Percentiles rank a stretch among this genome's conserved stretches.
Conservation (phyloP, 2,329 filamentous ascomycete species). For the Chlorencoelia australis region DNA sequence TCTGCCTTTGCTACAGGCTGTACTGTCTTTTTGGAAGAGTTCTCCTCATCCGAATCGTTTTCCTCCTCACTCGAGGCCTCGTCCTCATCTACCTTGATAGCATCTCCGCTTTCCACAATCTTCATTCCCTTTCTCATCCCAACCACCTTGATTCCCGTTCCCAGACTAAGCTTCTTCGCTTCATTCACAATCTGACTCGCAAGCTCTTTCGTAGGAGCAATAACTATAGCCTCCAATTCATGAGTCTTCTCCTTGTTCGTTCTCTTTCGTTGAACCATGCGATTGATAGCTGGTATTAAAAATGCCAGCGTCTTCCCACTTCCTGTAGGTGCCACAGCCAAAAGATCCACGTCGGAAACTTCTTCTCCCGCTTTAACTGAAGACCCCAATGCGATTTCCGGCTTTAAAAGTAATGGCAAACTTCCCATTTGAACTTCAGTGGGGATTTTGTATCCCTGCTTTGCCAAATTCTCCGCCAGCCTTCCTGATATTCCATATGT, state of each 20-base stretch:
- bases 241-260: constrained; percentile 32
- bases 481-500: constrained; percentile 64
- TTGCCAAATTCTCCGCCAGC: constrained; percentile 66
- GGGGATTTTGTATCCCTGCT: constrained; percentile 78
- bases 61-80: constrained; percentile 28
- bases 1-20: constrained; percentile 59
- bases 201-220: constrained; percentile 72
- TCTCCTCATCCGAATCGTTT: constrained; percentile 28
- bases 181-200: constrained; percentile 76
- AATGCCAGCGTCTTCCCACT: constrained; percentile 96
- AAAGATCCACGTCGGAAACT: constrained; percentile 50
- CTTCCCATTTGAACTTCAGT: constrained; percentile 90
- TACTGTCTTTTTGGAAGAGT: constrained; percentile 33
- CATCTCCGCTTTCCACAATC: constrained; percentile 38
- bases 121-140: constrained; percentile 81
- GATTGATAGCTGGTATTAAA: constrained; percentile 75
- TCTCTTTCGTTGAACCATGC: constrained; percentile 49
- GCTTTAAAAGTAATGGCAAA: constrained; percentile 64
- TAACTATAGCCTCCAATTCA: constrained; percentile 54
- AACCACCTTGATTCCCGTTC: constrained; percentile 69
- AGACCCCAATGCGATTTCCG: constrained; percentile 38
- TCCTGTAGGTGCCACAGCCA: constrained; percentile 87
- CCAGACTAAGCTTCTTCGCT: constrained; percentile 67
- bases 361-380: constrained; percentile 25
- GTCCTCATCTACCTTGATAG: constrained; percentile 28